Base-by-base conservation (phyloP, 1,139 yeast species). In the Candida tetrigidarum region DNA sequence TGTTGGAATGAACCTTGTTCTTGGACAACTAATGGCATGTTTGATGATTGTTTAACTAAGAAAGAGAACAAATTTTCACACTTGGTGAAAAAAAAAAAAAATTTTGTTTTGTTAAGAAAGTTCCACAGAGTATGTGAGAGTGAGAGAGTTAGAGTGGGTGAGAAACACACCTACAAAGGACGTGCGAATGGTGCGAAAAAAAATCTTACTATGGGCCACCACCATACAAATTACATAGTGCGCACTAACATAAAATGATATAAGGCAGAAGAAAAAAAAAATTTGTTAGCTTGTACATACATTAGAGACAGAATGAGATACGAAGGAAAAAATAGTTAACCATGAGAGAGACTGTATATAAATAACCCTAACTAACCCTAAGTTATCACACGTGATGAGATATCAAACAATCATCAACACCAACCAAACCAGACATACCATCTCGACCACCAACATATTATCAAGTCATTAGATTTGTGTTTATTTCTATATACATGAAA, bases 1-100 rank as follows among this genome's bases (percentile, higher is more conserved):
- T 95, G 99, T 84, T 95, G 99, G 96, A 95, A 93, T 76, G 95
- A 88, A 80, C 96, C 96, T 83, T 89, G 86, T 84, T 93, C 98
- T 81, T 89, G 95, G 80, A 92, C 95, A 81, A 90, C 97, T 86
- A 92, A 87, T 77, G 96, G 86, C 96, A 87, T 86, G 70, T 78
- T 83, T 79, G 68, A 60, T 63, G 19, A 38, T 43, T 43, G 47
- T 35, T 37, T 38, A 29, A 30, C 36, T 38, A 37, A 32, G n/a
- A 34, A 37, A 30, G 41, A 32, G 25, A 38, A 41, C 33, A 39
- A 43, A 42, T 32, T 35, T 32, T 41, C 11, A 5, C 16, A 12
- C 20, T 19, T 19, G 23, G 16, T 27, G 28, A 11, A 32, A 42
- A 29, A 26, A 19, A 27, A 35, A 36, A 30, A 42, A 29, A 28